Evolutionary conservation across 495 filamentous ascomycete genomes (phyloP).

Genomic region (Immersiella caudata): DNA sequence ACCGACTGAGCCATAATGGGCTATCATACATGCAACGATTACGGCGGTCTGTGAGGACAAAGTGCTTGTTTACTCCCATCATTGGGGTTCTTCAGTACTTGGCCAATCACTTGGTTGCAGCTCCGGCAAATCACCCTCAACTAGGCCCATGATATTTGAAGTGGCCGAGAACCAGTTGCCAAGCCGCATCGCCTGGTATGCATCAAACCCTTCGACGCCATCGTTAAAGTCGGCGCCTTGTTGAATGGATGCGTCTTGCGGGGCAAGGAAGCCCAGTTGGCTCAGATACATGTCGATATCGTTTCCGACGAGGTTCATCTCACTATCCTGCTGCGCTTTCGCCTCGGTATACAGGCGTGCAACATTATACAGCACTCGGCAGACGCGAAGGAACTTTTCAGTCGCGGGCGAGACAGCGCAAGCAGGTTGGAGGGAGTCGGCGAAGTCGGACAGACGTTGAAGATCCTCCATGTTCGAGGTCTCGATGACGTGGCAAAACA

Average conservation of each 20-base stretch:
- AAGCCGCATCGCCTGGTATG: conserved; percentile 50
- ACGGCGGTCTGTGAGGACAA: background rate
- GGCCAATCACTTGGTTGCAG: conserved; percentile 47
- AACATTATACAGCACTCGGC: conserved; percentile 62
- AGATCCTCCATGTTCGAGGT: conserved; percentile 53
- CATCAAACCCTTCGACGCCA: conserved; percentile 24
- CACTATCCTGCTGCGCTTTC: conserved; percentile 52
- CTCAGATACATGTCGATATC: conserved; percentile 68
- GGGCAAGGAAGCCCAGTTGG: conserved; percentile 64
- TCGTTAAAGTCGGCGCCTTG: background rate
- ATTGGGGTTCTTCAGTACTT: conserved; percentile 18
- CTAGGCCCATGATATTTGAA: conserved; percentile 63
- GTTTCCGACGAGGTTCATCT: conserved; percentile 53
- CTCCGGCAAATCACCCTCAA: conserved; percentile 60
- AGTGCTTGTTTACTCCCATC: background rate
- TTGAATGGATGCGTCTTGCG: background rate
- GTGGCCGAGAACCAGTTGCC: conserved; percentile 72
- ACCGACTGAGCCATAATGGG: conserved; percentile 51
- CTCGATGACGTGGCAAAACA: conserved; percentile 70
- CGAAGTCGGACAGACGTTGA: conserved; percentile 57
- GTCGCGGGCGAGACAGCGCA: conserved; percentile 58
- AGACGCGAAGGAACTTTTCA: conserved; percentile 61
- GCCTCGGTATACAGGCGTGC: conserved; percentile 65
- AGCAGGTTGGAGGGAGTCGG: conserved; percentile 56
- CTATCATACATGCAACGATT: no score